A percentile compares a stretch with the other conserved stretches of the same genome.
phyloP scores from a whole-genome alignment of 2,329 filamentous ascomycete species.

The Albophoma yamanashiensis region DNA sequence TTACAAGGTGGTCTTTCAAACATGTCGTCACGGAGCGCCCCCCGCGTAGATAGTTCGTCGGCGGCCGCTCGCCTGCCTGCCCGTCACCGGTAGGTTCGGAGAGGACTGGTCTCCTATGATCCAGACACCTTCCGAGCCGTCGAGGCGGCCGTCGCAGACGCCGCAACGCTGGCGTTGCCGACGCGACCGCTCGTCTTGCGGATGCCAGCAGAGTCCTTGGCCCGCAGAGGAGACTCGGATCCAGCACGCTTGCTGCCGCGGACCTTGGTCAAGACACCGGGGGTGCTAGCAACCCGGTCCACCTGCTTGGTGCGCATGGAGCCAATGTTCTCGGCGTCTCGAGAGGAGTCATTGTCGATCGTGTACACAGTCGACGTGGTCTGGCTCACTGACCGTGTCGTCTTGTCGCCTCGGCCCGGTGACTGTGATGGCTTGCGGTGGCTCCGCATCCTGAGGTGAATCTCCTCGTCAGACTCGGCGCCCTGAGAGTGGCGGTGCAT shows the following conservation, averaged over 20 bases:
- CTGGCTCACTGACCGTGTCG: constrained; percentile 59
- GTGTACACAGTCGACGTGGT: constrained; percentile 59
- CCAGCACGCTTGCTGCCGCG: constrained; percentile 46
- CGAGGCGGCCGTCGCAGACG: constrained; percentile 29
- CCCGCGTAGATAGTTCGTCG: background rate
- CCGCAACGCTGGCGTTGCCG: constrained; percentile 41
- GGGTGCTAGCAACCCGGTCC: constrained; percentile 42
- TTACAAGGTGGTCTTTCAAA: background rate
- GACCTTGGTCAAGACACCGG: constrained; percentile 52
- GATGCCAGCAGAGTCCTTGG: constrained; percentile 42
- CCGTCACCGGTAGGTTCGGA: constrained; percentile 8
- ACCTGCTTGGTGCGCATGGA: constrained; percentile 47
- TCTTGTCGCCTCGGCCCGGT: constrained; percentile 49
- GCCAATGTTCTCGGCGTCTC: constrained; percentile 63
- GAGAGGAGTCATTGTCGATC: constrained; percentile 56
- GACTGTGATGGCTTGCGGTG: constrained; percentile 55
- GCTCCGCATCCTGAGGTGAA: constrained; percentile 63
- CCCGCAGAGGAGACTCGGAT: constrained; percentile 35
- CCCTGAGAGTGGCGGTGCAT: constrained; percentile 51
- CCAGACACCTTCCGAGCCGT: constrained; percentile 44
- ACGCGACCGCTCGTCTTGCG: constrained; percentile 58
- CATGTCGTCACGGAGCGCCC: background rate
- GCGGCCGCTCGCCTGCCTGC: background rate
- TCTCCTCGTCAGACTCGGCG: constrained; percentile 72
- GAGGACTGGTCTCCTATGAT: constrained; percentile 17